A percentile compares a stretch with the other conserved stretches of the same genome.
These are phyloP conservation scores for Aphanomyces cochlioides DNA, from an alignment of 352 stramenopile genomes.

Conservation along the genomic window DNA sequence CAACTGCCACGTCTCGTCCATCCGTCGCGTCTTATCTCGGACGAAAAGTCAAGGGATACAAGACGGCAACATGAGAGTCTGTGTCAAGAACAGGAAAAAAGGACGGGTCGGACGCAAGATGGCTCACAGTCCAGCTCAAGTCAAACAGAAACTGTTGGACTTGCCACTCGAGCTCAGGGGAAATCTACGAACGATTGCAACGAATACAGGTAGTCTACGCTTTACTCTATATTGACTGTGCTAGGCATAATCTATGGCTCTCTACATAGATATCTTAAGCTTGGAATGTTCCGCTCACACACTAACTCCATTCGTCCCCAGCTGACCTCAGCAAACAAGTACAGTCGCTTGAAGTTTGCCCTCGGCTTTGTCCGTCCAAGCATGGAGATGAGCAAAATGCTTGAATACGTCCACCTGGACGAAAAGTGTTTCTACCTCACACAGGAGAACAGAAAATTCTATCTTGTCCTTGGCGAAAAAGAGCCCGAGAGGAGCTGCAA, in stretches of 20 bases:
- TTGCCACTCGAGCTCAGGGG: not conserved
- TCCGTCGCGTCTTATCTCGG: not conserved
- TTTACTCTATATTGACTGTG: not conserved
- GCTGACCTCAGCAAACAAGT: conserved; percentile 5
- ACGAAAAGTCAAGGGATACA: not conserved
- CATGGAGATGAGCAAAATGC: not conserved
- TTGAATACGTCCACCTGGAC: conserved; percentile 9
- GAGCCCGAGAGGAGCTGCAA: not conserved
- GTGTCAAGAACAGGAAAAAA: not conserved
- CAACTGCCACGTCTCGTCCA: not conserved
- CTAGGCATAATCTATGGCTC: not conserved
- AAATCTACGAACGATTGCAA: not conserved
- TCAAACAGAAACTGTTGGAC: not conserved
- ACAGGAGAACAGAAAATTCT: conserved; percentile 36
- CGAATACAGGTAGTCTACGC: not conserved
- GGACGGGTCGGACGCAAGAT: not conserved
- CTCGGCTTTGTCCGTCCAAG: not conserved
- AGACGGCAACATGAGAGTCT: conserved; percentile 5
- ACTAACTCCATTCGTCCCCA: not conserved
- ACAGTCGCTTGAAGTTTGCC: not conserved
- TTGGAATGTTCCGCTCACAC: conserved; percentile 7
- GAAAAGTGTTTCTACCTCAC: conserved; percentile 44
- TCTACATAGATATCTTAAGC: conserved; percentile 8
- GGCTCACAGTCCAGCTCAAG: not conserved
- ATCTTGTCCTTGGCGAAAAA: conserved; percentile 26